Evolutionary conservation across 345 rosid genomes (phyloP).

Genomic region (Raphanus raphanistrum): DNA sequence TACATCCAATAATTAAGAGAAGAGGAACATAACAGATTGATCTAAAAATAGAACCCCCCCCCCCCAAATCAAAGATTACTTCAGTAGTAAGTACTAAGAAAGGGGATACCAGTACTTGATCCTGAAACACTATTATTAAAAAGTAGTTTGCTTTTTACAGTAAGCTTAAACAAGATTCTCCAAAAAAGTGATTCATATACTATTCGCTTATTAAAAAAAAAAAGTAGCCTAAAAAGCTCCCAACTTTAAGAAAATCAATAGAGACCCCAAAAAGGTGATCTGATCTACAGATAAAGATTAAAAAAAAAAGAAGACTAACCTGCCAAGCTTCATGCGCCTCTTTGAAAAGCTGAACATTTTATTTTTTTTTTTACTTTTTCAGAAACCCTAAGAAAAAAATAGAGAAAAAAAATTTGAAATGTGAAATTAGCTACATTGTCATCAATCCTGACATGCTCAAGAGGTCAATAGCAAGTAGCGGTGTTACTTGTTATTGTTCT

Average conservation of each 20-base stretch:
- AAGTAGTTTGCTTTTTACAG: constrained; percentile 29
- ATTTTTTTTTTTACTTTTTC: too few relatives aligned
- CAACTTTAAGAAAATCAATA: constrained; percentile 13
- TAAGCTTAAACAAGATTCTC: constrained; percentile 28
- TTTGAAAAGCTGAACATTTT: constrained; percentile 85
- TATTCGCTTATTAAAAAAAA: neutral
- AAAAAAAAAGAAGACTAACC: constrained; percentile 46
- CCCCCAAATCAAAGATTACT: constrained; percentile 6
- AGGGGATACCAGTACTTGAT: neutral
- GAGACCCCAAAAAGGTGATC: constrained; percentile 21
- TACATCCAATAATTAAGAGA: constrained; percentile 14
- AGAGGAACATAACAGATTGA: neutral
- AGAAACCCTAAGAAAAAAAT: constrained; percentile 14
- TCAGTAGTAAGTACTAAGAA: constrained; percentile 12
- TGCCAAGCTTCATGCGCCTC: constrained; percentile 89
- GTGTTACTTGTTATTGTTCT: too few relatives aligned
- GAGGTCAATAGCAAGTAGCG: neutral
- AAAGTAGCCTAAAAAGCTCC: constrained; percentile 16
- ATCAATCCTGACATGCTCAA: constrained; percentile 12
- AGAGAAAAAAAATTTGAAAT: neutral
- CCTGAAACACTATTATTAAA: constrained; percentile 20
- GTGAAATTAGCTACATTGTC: constrained; percentile 31
- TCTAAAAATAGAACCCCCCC: constrained; percentile 30
- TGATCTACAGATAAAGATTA: neutral
- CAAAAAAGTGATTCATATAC: constrained; percentile 14